Base-by-base conservation (phyloP, 352 stramenopile genomes). In the Bremia lactucae region DNA sequence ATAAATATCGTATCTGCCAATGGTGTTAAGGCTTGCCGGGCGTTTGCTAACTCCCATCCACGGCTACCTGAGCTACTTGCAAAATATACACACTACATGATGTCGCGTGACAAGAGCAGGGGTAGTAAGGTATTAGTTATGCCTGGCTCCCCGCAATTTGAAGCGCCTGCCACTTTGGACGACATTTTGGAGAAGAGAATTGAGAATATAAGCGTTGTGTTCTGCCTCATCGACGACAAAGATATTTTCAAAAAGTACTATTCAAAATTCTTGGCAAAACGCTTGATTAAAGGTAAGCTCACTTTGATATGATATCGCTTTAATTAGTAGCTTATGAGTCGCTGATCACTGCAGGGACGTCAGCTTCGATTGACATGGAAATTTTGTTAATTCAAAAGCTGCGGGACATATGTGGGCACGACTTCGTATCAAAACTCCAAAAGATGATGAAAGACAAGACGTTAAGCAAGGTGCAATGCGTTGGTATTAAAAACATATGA, bases 171-270 rank as follows among this genome's bases (percentile, higher is more conserved):
- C 15, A 26, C 50, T 45, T 23, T 67, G 22, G 77, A 84, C 29
- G 77, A 83, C 21, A 70, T 44, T 16, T 42, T 90, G 22, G 80
- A 92, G 34, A 66, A 70, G 24, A 88, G 87, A 52, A 83, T 92
- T 35, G 72, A 87, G 36, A 82, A 79, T 26, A 79, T 90, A 18
- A 67, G 77, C 9, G 65, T 90, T 24, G 80, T 92, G 15, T 92
- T 92, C 46, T 89, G 77, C 38, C 59, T 92, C n/a, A 83, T 92
- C 35, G 77, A 92, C 22, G 80, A 92, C 65, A 92, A 92, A 49
- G 80, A 92, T 45, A 57, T 92, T 9, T 92, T 92, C 75, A 89
- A 92, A 48, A 88, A 88, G 35, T 90, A 84, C 42, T 92, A 92
- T 42, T 75, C 80, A 2, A 92, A 89, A 42, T 85, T 84, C 51